Evolutionary conservation across 495 filamentous ascomycete genomes (phyloP).

Genomic region (Aspergillus wentii): DNA sequence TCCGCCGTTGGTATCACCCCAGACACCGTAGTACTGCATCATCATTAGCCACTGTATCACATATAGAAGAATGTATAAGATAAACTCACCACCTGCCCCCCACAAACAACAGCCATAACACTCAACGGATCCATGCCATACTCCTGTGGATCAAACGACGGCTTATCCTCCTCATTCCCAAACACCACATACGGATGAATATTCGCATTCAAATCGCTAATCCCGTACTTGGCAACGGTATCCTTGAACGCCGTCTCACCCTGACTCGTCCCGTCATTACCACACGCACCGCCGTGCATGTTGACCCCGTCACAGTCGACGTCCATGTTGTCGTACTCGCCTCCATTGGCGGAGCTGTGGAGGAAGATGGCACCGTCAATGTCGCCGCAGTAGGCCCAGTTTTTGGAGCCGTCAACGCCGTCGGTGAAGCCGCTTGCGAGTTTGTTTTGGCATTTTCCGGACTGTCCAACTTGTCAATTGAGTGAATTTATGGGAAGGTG

Average conservation of each 20-base stretch:
- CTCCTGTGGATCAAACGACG: conserved; percentile 47
- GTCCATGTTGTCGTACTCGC: conserved; percentile 48
- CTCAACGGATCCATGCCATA: conserved; percentile 55
- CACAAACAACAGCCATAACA: conserved; percentile 60
- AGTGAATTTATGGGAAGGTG: background rate
- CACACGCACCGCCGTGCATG: conserved; percentile 42
- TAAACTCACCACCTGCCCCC: conserved; percentile 42
- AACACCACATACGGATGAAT: conserved; percentile 64
- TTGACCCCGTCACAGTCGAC: conserved; percentile 64
- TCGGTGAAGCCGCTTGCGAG: conserved; percentile 22
- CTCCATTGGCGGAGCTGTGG: conserved; percentile 14
- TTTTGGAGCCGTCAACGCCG: conserved; percentile 8
- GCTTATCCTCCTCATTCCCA: conserved; percentile 45
- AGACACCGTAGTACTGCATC: conserved; percentile 65
- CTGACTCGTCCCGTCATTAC: conserved; percentile 47
- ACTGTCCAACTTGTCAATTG: conserved; percentile 6
- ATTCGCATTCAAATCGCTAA: conserved; percentile 55
- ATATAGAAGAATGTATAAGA: background rate
- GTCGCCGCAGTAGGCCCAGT: conserved; percentile 24
- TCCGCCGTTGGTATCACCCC: conserved; percentile 61
- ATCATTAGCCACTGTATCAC: background rate
- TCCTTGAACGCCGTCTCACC: conserved; percentile 50
- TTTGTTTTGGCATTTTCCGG: conserved; percentile 15
- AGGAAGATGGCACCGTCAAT: conserved; percentile 25
- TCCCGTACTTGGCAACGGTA: conserved; percentile 35